These are phyloP conservation scores for Aspergillus indologenus DNA, from an alignment of 495 filamentous ascomycete genomes.

Conservation along the genomic window DNA sequence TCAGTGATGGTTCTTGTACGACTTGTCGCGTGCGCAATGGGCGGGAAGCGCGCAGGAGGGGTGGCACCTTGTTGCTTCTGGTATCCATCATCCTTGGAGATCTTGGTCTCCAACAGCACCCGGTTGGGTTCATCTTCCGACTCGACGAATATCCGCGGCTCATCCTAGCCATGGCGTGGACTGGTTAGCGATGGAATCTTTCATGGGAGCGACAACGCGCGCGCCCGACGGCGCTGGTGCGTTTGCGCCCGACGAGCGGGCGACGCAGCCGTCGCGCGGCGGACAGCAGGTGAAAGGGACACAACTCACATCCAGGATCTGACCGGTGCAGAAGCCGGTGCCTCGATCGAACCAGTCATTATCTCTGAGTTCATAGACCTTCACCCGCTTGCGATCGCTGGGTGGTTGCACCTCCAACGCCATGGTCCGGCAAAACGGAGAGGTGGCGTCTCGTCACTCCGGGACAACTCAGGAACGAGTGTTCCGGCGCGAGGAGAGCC, in stretches of 20 bases:
- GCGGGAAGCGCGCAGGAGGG: conserved; percentile 6
- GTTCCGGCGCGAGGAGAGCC: conserved; percentile 39
- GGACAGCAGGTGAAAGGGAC: conserved; percentile 10
- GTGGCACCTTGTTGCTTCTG: conserved; percentile 92
- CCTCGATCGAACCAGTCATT: conserved; percentile 99
- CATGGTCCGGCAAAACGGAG: conserved; percentile 55
- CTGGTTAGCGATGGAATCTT: conserved; percentile 12
- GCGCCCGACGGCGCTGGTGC: conserved; percentile 7
- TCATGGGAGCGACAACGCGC: background rate
- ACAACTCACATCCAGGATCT: conserved; percentile 68
- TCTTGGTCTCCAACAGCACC: conserved; percentile 79
- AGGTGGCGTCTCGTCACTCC: conserved; percentile 43
- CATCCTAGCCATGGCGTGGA: conserved; percentile 50
- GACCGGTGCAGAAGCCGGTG: conserved; percentile 89
- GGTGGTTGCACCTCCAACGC: conserved; percentile 80
- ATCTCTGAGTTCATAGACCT: conserved; percentile 96
- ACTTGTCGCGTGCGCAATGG: conserved; percentile 4
- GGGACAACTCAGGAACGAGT: conserved; percentile 40
- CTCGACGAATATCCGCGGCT: conserved; percentile 84
- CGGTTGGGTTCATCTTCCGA: conserved; percentile 88
- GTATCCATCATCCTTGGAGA: conserved; percentile 92
- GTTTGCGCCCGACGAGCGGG: conserved; percentile 23
- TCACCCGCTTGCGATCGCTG: conserved; percentile 92
- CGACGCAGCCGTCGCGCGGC: conserved; percentile 12
- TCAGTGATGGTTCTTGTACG: conserved; percentile 20